Conservation (phyloP, 1,139 yeast species). For the Blastobotrys persicus region DNA sequence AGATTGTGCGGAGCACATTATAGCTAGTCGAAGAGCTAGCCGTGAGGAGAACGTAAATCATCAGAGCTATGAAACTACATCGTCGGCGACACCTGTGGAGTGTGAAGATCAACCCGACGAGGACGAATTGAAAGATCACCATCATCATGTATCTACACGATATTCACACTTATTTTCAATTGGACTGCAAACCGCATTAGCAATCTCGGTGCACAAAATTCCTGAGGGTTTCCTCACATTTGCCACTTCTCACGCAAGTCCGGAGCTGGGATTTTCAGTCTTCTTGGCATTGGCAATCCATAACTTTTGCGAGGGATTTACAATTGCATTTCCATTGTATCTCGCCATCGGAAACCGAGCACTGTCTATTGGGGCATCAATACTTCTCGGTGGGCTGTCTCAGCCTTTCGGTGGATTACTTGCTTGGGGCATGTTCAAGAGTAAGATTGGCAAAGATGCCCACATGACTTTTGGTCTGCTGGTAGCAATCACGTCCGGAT, state of each 20-base stretch:
- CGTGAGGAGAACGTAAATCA: neutral
- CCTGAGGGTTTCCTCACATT: conserved; percentile 94
- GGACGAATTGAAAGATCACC: conserved; percentile 47
- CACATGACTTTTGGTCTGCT: conserved; percentile 58
- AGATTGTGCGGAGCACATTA: conserved; percentile 17
- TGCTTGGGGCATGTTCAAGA: conserved; percentile 59
- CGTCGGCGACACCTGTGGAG: neutral
- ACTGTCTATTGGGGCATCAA: conserved; percentile 63
- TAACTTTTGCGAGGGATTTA: conserved; percentile 92
- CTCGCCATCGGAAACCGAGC: conserved; percentile 63
- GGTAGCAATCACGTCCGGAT: conserved; percentile 78
- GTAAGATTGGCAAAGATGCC: conserved; percentile 38
- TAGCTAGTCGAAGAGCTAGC: neutral
- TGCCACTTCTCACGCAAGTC: conserved; percentile 73
- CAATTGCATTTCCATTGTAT: conserved; percentile 87
- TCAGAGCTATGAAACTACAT: neutral
- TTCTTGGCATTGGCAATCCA: conserved; percentile 83
- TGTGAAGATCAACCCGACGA: conserved; percentile 16
- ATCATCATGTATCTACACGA: conserved; percentile 78
- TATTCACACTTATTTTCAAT: conserved; percentile 74
- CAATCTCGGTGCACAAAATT: conserved; percentile 81
- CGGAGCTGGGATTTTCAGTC: conserved; percentile 70
- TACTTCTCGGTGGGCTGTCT: conserved; percentile 73
- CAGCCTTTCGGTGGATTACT: conserved; percentile 87
- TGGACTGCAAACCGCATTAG: conserved; percentile 86